These are phyloP conservation scores for Penicillium silybi DNA, from an alignment of 495 filamentous ascomycete genomes.

Conservation along the genomic window DNA sequence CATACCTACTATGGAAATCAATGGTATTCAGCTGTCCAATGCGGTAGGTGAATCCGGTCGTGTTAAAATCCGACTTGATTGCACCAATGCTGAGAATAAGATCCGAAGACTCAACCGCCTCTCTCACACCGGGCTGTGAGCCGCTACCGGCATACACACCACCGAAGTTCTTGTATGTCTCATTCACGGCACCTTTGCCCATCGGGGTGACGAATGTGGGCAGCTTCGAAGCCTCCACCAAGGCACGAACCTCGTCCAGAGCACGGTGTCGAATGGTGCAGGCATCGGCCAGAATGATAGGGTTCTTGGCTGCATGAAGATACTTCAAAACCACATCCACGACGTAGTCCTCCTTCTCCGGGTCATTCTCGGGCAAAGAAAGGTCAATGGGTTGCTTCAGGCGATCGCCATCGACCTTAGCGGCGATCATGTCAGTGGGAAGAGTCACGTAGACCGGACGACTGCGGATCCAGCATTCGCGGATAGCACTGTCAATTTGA, in stretches of 20 bases:
- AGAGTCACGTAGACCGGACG: slow-evolving; percentile 82
- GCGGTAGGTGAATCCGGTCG: slow-evolving; percentile 81
- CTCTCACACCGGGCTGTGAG: slow-evolving; percentile 64
- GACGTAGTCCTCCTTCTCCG: slow-evolving; percentile 76
- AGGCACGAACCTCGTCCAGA: slow-evolving; percentile 67
- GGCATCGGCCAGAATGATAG: slow-evolving; percentile 85
- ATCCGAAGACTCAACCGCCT: slow-evolving; percentile 75
- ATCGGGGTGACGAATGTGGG: slow-evolving; percentile 88
- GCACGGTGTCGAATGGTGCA: slow-evolving; percentile 80
- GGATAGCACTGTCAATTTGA: slow-evolving; percentile 76
- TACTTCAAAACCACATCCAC: slow-evolving; percentile 75
- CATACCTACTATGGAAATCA: slow-evolving; percentile 79
- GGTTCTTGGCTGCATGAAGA: slow-evolving; percentile 69
- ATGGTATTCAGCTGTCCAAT: slow-evolving; percentile 79
- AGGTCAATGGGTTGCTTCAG: slow-evolving; percentile 70
- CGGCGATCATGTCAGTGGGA: slow-evolving; percentile 78
- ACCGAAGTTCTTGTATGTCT: slow-evolving; percentile 69
- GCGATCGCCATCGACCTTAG: slow-evolving; percentile 70
- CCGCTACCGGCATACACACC: slow-evolving; percentile 86
- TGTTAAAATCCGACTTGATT: slow-evolving; percentile 89
- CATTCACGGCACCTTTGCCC: slow-evolving; percentile 86
- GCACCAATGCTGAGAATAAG: slow-evolving; percentile 80
- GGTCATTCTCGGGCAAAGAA: slow-evolving; percentile 56
- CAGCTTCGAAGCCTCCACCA: slow-evolving; percentile 72
- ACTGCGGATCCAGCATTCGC: slow-evolving; percentile 70